A percentile compares a stretch with the other conserved stretches of the same genome.
phyloP scores from a whole-genome alignment of 306 rosid genomes.

The Cyamopsis tetragonoloba region DNA sequence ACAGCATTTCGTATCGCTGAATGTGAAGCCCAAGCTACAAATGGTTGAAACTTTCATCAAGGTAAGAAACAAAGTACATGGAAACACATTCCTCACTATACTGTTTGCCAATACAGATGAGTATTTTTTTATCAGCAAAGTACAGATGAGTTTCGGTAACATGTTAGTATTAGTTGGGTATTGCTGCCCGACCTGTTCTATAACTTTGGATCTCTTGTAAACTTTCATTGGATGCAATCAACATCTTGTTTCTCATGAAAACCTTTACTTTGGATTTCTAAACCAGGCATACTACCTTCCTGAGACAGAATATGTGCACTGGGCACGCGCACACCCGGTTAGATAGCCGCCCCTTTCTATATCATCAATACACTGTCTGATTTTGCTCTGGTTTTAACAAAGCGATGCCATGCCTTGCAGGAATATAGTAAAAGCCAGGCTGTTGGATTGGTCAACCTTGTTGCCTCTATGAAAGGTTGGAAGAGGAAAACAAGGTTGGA shows the following conservation, averaged over 20 bases:
- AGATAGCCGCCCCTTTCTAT: slow-evolving; percentile 25
- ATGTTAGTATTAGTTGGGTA: slow-evolving; percentile 8
- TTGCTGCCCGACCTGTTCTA: slow-evolving; percentile 4
- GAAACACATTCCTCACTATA: neutral
- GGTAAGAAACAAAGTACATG: slow-evolving; percentile 44
- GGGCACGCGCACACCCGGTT: slow-evolving; percentile 93
- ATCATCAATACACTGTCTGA: neutral
- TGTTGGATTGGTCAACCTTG: slow-evolving; percentile 88
- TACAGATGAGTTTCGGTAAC: no score
- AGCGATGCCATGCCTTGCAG: slow-evolving; percentile 46
- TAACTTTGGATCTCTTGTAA: slow-evolving; percentile 13
- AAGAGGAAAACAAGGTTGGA: slow-evolving; percentile 95
- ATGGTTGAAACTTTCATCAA: slow-evolving; percentile 87
- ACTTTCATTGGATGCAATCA: slow-evolving; percentile 7
- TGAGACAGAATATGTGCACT: slow-evolving; percentile 88
- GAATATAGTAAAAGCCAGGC: slow-evolving; percentile 82
- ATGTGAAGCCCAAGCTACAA: slow-evolving; percentile 81
- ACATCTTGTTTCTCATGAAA: neutral
- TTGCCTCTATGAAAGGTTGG: slow-evolving; percentile 96
- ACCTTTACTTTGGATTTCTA: slow-evolving; percentile 24
- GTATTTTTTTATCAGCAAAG: no score
- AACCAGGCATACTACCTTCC: slow-evolving; percentile 97
- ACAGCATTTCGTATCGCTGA: slow-evolving; percentile 72
- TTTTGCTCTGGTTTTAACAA: slow-evolving; percentile 20
- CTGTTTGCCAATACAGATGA: neutral